phyloP scores from a whole-genome alignment of 2,329 filamentous ascomycete genomes.

The Microdochium paspali region DNA sequence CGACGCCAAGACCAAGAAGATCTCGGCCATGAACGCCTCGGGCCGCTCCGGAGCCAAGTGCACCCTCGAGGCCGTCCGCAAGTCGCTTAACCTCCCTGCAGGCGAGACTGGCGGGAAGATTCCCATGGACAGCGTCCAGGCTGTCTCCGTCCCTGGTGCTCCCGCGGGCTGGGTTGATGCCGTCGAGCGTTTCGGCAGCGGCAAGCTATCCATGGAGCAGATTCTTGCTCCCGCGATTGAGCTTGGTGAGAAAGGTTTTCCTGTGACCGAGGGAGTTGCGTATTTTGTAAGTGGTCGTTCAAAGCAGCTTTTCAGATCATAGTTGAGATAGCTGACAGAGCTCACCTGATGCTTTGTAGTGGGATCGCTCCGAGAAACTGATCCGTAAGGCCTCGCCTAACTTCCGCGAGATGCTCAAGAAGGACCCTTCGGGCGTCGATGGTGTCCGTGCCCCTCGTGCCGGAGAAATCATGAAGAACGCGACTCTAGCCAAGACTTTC shows the following conservation, averaged over 20 bases:
- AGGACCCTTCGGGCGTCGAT: slow-evolving; percentile 55
- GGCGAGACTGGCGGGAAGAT: slow-evolving; percentile 49
- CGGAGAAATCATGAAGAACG: slow-evolving; percentile 86
- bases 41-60: slow-evolving; percentile 67
- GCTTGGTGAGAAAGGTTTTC: slow-evolving; percentile 80
- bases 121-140: slow-evolving; percentile 66
- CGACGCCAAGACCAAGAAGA: slow-evolving; percentile 69
- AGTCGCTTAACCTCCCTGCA: slow-evolving; percentile 56
- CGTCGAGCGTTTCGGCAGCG: slow-evolving; percentile 80
- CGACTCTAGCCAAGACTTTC: slow-evolving; percentile 73
- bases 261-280: slow-evolving; percentile 73
- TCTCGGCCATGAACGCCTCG: slow-evolving; percentile 85
- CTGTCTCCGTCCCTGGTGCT: slow-evolving; percentile 82
- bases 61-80: slow-evolving; percentile 61
- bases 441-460: slow-evolving; percentile 66
- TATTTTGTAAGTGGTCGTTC: slow-evolving; percentile 50
- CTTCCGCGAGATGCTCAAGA: slow-evolving; percentile 77
- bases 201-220: slow-evolving; percentile 66
- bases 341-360: no score
- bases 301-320: no score
- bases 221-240: slow-evolving; percentile 77
- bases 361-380: slow-evolving; percentile 53
- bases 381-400: slow-evolving; percentile 76
- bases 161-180: slow-evolving; percentile 91
- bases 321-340: background rate